phyloP scores from a whole-genome alignment of 345 rosid species.

The Linum usitatissimum region DNA sequence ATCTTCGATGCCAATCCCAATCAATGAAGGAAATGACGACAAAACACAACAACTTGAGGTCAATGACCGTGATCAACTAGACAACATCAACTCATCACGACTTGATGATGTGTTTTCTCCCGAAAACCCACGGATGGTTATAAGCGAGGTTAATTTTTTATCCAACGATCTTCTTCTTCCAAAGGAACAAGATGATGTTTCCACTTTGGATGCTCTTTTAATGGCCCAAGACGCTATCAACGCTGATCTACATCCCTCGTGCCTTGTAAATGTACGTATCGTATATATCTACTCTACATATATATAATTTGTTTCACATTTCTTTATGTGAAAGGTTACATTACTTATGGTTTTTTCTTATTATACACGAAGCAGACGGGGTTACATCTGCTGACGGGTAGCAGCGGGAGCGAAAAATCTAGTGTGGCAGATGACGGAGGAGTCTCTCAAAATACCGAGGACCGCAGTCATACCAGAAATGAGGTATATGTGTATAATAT shows the following conservation, averaged over 20 bases:
- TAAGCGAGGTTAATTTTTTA: conserved; percentile 32
- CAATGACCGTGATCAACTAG: not conserved
- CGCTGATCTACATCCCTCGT: not conserved
- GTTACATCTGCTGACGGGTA: conserved; percentile 2
- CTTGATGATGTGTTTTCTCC: not conserved
- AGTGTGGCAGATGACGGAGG: not conserved
- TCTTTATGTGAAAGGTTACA: not conserved
- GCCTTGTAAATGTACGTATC: conserved; percentile 18
- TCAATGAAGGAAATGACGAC: not conserved
- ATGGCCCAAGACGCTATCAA: not conserved
- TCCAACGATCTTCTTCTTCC: conserved; percentile 2
- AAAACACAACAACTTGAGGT: conserved; percentile 3
- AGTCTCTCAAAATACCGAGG: not conserved
- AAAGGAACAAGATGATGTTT: not conserved
- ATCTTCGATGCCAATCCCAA: too few species aligned
- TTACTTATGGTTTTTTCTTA: not conserved
- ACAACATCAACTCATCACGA: too few species aligned
- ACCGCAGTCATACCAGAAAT: not conserved
- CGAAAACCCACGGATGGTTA: conserved; percentile 11
- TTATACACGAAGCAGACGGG: conserved; percentile 3
- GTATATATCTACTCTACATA: not conserved
- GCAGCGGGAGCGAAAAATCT: not conserved
- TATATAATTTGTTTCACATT: not conserved
- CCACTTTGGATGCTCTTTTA: not conserved
- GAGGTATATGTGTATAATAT: not conserved